Base-by-base conservation (phyloP, 2,329 filamentous ascomycete species). In the Myriosclerotinia curreyana region DNA sequence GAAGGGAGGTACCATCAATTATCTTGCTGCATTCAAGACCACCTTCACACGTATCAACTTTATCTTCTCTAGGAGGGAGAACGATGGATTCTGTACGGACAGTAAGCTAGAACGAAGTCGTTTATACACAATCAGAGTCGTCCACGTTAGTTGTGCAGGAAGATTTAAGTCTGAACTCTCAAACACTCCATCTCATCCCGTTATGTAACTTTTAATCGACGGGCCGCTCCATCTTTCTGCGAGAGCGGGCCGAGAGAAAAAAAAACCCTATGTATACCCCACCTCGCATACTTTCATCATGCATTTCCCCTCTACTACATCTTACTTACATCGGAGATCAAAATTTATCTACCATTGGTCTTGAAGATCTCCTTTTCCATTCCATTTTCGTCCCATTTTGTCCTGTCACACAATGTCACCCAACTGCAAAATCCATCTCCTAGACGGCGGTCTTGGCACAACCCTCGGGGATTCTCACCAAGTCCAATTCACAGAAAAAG, bases 391-490 rank as follows among this genome's bases (percentile, higher is more conserved):
- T 12, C 28, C 34, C 20, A 58, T 48, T 48, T 22, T 17, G 36
- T 5, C 7, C 15, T 5, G 8, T 38, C 15, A 6, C 58, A 28
- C n/a, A 40, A 60, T 50, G 44, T 40, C 58, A 15, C n/a, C 55
- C 7, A 22, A 34, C 14, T 59, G 55, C 44, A 59, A 59, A 48
- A 60, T 62, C 36, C 59, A 80, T 66, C 76, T 90, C 56, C 80
- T 90, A 48, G 87, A 90, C 71, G 87, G 87, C 61, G 87, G 87
- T 9, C 80, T 90, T 28, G 87, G 87, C 42, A 90, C 87, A 3
- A 84, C 85, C 0, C 83, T 90, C 3, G 81, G 87, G 71, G 82
- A 86, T 66, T 75, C 80, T 36, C 83, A 87, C 72, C 74, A 75
- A 63, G 71, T 83, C 65, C 76, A 73, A 17, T 90, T 89, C 73